These are phyloP conservation scores for Neoboletus brunneissimus DNA, from an alignment of 768 basidiomycete genomes.

Conservation along the genomic window DNA sequence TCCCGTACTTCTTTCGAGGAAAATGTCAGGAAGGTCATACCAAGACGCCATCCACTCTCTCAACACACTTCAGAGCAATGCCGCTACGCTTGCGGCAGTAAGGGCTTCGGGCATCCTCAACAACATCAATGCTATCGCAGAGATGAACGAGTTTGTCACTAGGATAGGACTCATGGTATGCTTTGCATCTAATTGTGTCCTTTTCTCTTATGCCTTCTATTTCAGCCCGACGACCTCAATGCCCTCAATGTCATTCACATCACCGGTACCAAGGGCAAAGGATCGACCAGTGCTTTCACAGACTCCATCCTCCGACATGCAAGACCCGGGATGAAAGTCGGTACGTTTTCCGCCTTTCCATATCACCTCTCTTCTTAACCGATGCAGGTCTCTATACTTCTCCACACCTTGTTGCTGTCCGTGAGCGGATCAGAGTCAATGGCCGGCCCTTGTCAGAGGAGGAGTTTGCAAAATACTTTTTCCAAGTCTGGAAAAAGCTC, in stretches of 20 bases:
- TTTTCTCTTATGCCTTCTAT: constrained; percentile 11
- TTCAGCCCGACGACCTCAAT: constrained; percentile 80
- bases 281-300: constrained; percentile 92
- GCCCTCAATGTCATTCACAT: constrained; percentile 91
- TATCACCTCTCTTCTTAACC: neutral
- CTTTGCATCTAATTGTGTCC: constrained; percentile 2
- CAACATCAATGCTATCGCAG: constrained; percentile 63
- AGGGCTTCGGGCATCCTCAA: constrained; percentile 64
- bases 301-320: constrained; percentile 79
- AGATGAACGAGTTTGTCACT: constrained; percentile 87
- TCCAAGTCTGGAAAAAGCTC: constrained; percentile 91
- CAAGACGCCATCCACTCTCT: constrained; percentile 69
- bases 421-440: constrained; percentile 93
- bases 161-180: constrained; percentile 85
- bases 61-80: constrained; percentile 88
- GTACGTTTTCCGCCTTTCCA: constrained; percentile 40
- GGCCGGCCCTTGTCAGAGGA: constrained; percentile 87
- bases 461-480: constrained; percentile 87
- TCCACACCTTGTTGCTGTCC: constrained; percentile 92
- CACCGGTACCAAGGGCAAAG: constrained; percentile 98
- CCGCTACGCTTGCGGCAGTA: constrained; percentile 83
- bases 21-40: constrained; percentile 60
- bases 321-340: constrained; percentile 77
- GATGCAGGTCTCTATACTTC: constrained; percentile 87
- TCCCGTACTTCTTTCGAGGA: constrained; percentile 22